These are phyloP conservation scores for Cinnamomum chago DNA, from an alignment of 164 flowering plant species.

Conservation along the genomic window DNA sequence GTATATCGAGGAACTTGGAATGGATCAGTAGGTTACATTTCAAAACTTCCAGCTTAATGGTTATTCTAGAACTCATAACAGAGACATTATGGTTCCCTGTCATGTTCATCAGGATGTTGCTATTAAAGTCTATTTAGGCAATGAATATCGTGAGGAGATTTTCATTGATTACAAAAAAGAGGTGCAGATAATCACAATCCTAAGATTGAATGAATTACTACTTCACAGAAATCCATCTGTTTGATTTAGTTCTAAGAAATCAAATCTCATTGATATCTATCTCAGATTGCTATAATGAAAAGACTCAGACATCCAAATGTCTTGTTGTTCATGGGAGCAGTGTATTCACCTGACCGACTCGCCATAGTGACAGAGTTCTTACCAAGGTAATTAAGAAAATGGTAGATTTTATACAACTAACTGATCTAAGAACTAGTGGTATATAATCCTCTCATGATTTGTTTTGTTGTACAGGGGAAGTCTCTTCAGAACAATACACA, in stretches of 20 bases:
- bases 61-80: not conserved
- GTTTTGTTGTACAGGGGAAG: slow-evolving; percentile 60
- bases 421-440: not conserved
- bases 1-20: slow-evolving; percentile 84
- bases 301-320: slow-evolving; percentile 89
- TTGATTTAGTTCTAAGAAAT: not conserved
- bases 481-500: slow-evolving; percentile 68
- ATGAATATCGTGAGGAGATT: slow-evolving; percentile 50
- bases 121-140: slow-evolving; percentile 53
- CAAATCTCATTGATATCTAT: not conserved
- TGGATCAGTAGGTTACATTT: slow-evolving; percentile 56
- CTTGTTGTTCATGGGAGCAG: slow-evolving; percentile 87
- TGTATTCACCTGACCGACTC: slow-evolving; percentile 51
- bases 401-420: not conserved
- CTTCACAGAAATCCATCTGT: not conserved
- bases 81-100: not conserved
- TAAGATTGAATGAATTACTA: not conserved
- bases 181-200: slow-evolving; percentile 32
- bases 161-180: slow-evolving; percentile 62
- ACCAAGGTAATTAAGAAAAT: slow-evolving; percentile 50
- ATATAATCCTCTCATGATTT: slow-evolving; percentile 3
- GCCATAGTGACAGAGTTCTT: slow-evolving; percentile 77
- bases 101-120: slow-evolving; percentile 67
- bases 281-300: slow-evolving; percentile 69
- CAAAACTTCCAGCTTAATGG: not conserved